A percentile compares a stretch with the other conserved stretches of the same genome.
Evolutionary conservation across 139 green algal species (phyloP).

Genomic region (Gonium pectorale): DNA sequence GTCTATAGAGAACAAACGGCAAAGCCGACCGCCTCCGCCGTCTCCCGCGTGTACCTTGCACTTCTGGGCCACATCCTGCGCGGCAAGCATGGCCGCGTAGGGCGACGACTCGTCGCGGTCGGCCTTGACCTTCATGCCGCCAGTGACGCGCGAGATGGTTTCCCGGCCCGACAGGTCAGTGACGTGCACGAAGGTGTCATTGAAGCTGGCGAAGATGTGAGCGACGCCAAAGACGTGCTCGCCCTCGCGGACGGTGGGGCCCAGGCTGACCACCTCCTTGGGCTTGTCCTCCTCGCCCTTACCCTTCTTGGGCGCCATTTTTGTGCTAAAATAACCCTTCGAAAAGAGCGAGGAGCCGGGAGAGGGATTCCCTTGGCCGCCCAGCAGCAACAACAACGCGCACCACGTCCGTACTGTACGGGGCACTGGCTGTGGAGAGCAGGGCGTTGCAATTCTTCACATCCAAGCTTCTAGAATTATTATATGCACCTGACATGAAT

Average conservation of each 20-base stretch:
- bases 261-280: constrained; percentile 83
- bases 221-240: constrained; percentile 98
- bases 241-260: constrained; percentile 89
- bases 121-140: constrained; percentile 99
- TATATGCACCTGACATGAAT: too few species aligned
- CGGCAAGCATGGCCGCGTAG: constrained; percentile 99
- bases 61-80: constrained; percentile 95
- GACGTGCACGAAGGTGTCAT: constrained; percentile 99
- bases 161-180: constrained; percentile 99
- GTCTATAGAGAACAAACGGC: neutral
- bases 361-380: too few species aligned
- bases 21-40: too few species aligned
- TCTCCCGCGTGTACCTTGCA: constrained; percentile 92
- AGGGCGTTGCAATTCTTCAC: too few species aligned
- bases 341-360: too few species aligned
- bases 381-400: too few species aligned
- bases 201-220: constrained; percentile 99
- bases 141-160: constrained; percentile 96
- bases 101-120: constrained; percentile 99
- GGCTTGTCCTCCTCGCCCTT: constrained; percentile 25
- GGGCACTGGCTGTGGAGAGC: too few species aligned
- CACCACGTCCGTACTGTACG: too few species aligned
- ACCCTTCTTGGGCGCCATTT: constrained; percentile 70
- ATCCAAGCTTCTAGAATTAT: too few species aligned
- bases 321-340: too few species aligned